phyloP scores from a whole-genome alignment of 139 green algal genomes.

The Chlorella sorokiniana region DNA sequence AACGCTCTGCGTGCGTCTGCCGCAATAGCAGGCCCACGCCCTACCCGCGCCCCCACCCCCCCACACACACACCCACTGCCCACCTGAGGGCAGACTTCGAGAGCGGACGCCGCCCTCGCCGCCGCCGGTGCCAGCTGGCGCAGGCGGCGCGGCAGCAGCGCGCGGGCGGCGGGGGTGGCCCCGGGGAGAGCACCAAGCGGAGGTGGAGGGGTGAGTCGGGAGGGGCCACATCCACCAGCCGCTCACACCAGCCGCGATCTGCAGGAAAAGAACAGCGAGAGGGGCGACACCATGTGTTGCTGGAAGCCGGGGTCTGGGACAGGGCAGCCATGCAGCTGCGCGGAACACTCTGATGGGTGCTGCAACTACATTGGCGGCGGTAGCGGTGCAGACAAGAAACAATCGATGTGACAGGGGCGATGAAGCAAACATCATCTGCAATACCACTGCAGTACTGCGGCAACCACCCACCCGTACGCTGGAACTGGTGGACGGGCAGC shows the following conservation, averaged over 20 bases:
- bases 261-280: neutral
- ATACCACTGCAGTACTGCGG: neutral
- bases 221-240: conserved; percentile 76
- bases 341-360: too few relatives aligned
- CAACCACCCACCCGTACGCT: conserved; percentile 43
- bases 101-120: conserved; percentile 26
- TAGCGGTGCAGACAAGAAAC: too few relatives aligned
- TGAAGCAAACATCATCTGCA: neutral
- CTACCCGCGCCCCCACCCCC: neutral
- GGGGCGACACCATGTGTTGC: neutral
- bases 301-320: neutral
- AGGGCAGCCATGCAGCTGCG: neutral
- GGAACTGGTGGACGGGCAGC: conserved; percentile 96
- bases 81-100: conserved; percentile 66
- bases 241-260: conserved; percentile 76
- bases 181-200: conserved; percentile 82
- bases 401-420: too few relatives aligned
- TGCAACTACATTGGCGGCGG: too few relatives aligned
- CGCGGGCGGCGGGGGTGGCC: conserved; percentile 60
- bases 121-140: conserved; percentile 43
- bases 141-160: conserved; percentile 78
- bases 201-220: conserved; percentile 60
- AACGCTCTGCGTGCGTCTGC: neutral
- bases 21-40: neutral
- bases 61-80: neutral